Evolutionary conservation across 768 basidiomycete genomes (phyloP), one percentile per base, ranked within the genome.

Genomic region (Pisolithus marmoratus): DNA sequence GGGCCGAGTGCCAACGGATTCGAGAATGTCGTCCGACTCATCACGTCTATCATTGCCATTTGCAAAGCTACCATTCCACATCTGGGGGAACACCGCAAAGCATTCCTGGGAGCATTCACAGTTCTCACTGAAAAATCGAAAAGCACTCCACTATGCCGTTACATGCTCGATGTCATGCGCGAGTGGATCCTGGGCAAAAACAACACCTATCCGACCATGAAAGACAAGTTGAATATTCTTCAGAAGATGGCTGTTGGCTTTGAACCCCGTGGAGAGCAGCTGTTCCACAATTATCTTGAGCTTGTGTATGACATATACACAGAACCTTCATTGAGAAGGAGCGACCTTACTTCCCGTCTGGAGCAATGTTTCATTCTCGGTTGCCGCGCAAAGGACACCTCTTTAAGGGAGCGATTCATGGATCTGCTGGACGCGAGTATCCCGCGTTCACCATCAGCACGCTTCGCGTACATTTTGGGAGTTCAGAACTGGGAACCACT

Each of bases 401-500:
- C 71, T 8, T 75, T 96, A 23, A 82, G 96, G 45, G 85, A 87
- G 53, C 78, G 81, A 38, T 99, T 98, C 71, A 77, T 97, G 60
- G 91, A 94, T 63, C 77, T 96, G 40, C 74, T 98, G 56, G 94
- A 98, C 60, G 75, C 83, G 60, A 94, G 87, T 63, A 81, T 97
- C 46, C 90, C 94, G 29, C 82, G 87, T 31, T 85, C 87, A 1
- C 76, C 96, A 11, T 81, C 82, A 52, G 84, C 79, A 53, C 87
- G 96, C 24, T 68, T 99, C 44, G 85, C 87, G 38, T 97, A 94
- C 66, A 83, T 98, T 56, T 74, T 95, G 37, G 93, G 89, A 23
- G 87, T 94, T 15, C 95, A 98, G 68, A 92, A 78, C 60, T 99
- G 96, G 96, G 96, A 98, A 51, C 81, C 85, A 2, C 70, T 99